Base-by-base conservation (phyloP, 352 stramenopile genomes). In the Paralagenidium karlingii region DNA sequence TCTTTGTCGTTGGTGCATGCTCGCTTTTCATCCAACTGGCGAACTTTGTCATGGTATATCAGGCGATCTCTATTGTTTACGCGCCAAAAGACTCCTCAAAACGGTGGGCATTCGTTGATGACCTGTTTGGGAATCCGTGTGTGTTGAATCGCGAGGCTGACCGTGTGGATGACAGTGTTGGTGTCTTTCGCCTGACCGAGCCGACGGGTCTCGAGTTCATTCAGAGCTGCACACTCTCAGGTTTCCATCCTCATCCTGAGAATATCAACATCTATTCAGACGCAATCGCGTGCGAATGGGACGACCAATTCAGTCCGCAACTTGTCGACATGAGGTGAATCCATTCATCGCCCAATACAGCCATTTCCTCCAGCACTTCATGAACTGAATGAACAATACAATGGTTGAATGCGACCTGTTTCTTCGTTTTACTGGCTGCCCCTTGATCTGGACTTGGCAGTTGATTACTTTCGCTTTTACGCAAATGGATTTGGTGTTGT, bases 21-120 rank as follows among this genome's bases (percentile, higher is more conserved):
- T 31, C 31, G 27, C 49, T 29, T 18, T 10, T 52, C 26, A 10
- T 28, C 24, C 2, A n/a, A n/a, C n/a, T n/a, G n/a, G n/a, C n/a
- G n/a, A n/a, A n/a, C n/a, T n/a, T n/a, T n/a, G n/a, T n/a, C n/a
- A n/a, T n/a, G n/a, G n/a, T n/a, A n/a, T 34, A 5, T 10, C 28
- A 82, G 61, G 79, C 80, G 24, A 66, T 95, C 46, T 78, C 82
- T 20, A 87, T 94, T 40, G 82, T 95, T 18, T 70, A 90, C 29
- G 82, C 82, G 10, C 80, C 81, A 15, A 70, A 49, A 1, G 81
- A 95, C 38, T 49, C 44, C 49, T 31, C 70, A 63, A 43, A 87
- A 82, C 73, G 87, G 43, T 11, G 58, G 45, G 6, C 30, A n/a
- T n/a, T n/a, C n/a, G n/a, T n/a, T n/a, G n/a, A n/a, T n/a, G n/a